Base-by-base conservation (phyloP, 306 rosid genomes). In the Oxytropis ochrocephala region DNA sequence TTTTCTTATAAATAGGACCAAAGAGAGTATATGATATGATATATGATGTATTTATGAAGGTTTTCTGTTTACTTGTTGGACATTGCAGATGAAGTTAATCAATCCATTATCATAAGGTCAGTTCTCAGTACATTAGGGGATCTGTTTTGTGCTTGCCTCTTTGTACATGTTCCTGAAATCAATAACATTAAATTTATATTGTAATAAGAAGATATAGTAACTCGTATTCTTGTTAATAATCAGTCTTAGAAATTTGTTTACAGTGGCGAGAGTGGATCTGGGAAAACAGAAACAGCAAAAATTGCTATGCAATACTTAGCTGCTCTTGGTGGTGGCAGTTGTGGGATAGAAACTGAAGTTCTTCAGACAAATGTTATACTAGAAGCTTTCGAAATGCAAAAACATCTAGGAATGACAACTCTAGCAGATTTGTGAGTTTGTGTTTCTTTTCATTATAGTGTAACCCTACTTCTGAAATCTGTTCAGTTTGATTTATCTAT, bases 221-320 rank as follows among this genome's bases (percentile, higher is more conserved):
- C 57, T 18, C 5, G 49, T 67, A 18, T 71, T 24, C 16, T 53
- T 66, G 70, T 35, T 60, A 48, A 44, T 41, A 69, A 49, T 72
- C 42, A n/a, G 52, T 27, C 43, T 36, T 61, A 11, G 19, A 57
- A 75, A 69, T 62, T 65, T 55, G 64, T 56, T 83, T 78, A 24
- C 82, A 95, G 99, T 68, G 99, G 99, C 13, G 99, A 95, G 85
- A 95, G 96, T 79, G 99, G 99, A 79, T 65, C 99, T 32, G 99
- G 99, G 76, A 95, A 95, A 76, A 95, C 97, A 9, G 95, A 89
- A 82, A 89, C 99, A 7, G 95, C 95, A 10, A 95, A 91, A 86
- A 46, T 80, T 86, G 93, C 96, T 18, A 85, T 95, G 89, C 87
- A 86, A 67, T 95, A 95, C 87, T 78, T 95, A 73, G 85, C 90